Base-by-base conservation (phyloP, 768 basidiomycete genomes). In the Xanthoconium purpureum region DNA sequence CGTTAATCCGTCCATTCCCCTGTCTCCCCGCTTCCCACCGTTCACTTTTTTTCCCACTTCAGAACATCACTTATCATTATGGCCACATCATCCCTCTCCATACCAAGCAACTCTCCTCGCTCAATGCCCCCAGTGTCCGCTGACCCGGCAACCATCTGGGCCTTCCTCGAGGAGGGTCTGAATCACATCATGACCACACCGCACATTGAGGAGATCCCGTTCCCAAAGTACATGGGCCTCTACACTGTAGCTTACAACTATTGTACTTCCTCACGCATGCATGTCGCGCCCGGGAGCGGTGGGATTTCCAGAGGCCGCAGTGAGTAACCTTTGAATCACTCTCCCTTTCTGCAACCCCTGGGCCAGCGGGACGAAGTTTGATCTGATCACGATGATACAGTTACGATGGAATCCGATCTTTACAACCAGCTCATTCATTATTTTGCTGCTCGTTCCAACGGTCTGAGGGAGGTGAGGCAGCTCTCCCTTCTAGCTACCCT, bases 221-320 rank as follows among this genome's bases (percentile, higher is more conserved):
- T 89, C 74, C 88, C 89, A 57, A 91, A 85, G 80, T 92, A 93
- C 71, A 93, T 89, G 91, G 80, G 71, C 60, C 78, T 85, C 57
- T 94, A 98, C 74, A 96, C 94, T 24, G 91, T 94, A 50, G 90
- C 92, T 10, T 98, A 99, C 80, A 98, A 98, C 77, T 98, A 96
- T 71, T 99, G 97, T 69, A 98, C 92, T 28, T 89, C 89, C 30
- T 89, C 89, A 4, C 87, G 86, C 71, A 88, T 88, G 85, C 83
- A 81, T 65, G 78, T 78, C 46, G 74, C 67, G 20, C 74, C 76
- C 18, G 73, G 76, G 24, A 65, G 66, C 20, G 30, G 52, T 24
- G 63, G 70, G 3, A 69, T 72, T 11, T 56, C 74, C 17, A 73
- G 76, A 6, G 75, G 70, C 63, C 80, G 88, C 68, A 84, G 88